Evolutionary conservation across 164 flowering plant genomes (phyloP).

Genomic region (Tetracentron sinense): DNA sequence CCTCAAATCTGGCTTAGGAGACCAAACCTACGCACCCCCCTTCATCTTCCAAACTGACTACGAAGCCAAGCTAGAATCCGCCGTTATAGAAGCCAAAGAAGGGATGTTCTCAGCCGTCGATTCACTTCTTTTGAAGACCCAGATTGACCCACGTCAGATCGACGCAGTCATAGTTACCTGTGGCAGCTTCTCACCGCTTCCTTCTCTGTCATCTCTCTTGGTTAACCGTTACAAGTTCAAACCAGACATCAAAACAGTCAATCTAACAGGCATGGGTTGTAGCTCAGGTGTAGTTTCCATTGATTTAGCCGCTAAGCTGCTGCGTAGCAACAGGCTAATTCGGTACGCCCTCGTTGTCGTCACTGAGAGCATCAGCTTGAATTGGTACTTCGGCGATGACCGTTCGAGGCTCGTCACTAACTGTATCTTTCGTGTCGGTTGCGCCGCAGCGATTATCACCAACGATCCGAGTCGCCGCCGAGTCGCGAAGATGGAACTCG

Average conservation of each 20-base stretch:
- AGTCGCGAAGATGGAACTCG: conserved; percentile 40
- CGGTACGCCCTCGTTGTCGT: conserved; percentile 35
- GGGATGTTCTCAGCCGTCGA: conserved; percentile 44
- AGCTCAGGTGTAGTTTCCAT: conserved; percentile 44
- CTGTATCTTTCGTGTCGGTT: conserved; percentile 55
- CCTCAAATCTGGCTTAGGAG: conserved; percentile 52
- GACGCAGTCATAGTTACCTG: conserved; percentile 41
- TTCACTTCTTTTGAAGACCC: conserved; percentile 30
- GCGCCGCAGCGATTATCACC: conserved; percentile 46
- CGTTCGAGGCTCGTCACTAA: conserved; percentile 44
- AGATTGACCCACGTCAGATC: conserved; percentile 23
- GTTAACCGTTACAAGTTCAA: conserved; percentile 39
- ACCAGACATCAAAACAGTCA: conserved; percentile 39
- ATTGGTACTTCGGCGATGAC: conserved; percentile 36
- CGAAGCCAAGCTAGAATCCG: conserved; percentile 28
- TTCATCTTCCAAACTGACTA: conserved; percentile 37
- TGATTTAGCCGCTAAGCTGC: conserved; percentile 41
- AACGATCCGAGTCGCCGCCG: conserved; percentile 31
- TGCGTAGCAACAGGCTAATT: conserved; percentile 18
- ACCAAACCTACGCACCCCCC: conserved; percentile 53
- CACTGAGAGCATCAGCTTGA: conserved; percentile 32
- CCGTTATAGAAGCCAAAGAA: conserved; percentile 45
- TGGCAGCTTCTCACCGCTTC: conserved; percentile 43
- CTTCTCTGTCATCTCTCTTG: conserved; percentile 43
- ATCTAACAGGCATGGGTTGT: conserved; percentile 62